Percentiles rank a stretch among this genome's conserved stretches.
phyloP scores from a whole-genome alignment of 2,329 filamentous ascomycete genomes.

The Arthrobotrys pseudoclavata region DNA sequence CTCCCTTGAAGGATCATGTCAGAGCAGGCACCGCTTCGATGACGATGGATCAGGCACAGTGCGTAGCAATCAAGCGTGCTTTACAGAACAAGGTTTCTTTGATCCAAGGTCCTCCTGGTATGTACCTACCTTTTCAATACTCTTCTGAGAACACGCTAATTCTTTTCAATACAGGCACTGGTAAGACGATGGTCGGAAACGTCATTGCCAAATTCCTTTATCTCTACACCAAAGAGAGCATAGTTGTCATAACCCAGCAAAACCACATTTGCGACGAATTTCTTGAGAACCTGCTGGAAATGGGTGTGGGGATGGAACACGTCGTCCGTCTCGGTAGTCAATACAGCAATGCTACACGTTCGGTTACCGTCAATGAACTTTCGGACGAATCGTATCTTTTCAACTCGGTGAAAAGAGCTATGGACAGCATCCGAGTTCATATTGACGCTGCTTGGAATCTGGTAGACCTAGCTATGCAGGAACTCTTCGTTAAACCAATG shows the following conservation, averaged over 20 bases:
- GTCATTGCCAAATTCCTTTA: constrained; percentile 73
- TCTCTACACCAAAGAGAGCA: constrained; percentile 68
- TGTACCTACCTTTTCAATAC: constrained; percentile 32
- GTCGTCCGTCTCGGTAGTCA: constrained; percentile 78
- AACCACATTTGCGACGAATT: constrained; percentile 78
- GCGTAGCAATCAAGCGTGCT: constrained; percentile 71
- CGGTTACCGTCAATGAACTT: constrained; percentile 63
- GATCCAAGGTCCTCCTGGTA: constrained; percentile 78
- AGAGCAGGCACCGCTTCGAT: constrained; percentile 63
- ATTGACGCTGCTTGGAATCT: constrained; percentile 26
- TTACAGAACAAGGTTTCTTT: constrained; percentile 72
- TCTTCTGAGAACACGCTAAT: constrained; percentile 42
- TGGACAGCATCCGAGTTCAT: constrained; percentile 7
- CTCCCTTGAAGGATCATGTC: constrained; percentile 19
- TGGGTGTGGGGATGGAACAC: constrained; percentile 69
- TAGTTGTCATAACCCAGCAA: constrained; percentile 78
- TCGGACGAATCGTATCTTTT: constrained; percentile 34
- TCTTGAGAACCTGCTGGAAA: constrained; percentile 74
- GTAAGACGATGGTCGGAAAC: constrained; percentile 81
- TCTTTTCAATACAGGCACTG: constrained; percentile 69
- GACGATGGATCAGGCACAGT: constrained; percentile 71
- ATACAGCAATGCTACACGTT: constrained; percentile 67
- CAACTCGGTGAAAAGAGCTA: constrained; percentile 21
- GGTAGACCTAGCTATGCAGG: constrained; percentile 35
- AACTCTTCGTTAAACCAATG: constrained; percentile 69